Evolutionary conservation across 257 asterid genomes (phyloP), one percentile per base, ranked within the genome.

Genomic region (Solanum chiquidenum): DNA sequence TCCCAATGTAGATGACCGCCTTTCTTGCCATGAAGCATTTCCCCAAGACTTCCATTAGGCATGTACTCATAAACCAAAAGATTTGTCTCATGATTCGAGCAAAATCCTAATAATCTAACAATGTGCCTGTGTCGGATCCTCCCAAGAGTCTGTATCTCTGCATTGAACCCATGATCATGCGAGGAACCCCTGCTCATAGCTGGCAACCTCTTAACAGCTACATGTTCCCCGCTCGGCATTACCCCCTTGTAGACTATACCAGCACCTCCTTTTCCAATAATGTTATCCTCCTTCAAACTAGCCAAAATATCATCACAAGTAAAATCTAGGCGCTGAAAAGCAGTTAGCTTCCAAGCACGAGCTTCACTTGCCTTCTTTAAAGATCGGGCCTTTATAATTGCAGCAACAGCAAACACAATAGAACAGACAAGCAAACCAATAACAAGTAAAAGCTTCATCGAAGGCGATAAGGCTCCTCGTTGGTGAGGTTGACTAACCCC

Each of bases 11-110:
- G 91, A 91, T 97, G 98, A 12, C 98, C 99, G 2, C 99, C 99
- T 90, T 95, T 96, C 94, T 95, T 96, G 73, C 99, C 98, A 46
- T 96, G 99, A 82, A 96, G 92, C 95, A 93, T 90, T 88, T 97
- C 99, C 62, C 99, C 99, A 90, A 97, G 91, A 89, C 98, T 95
- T 62, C 99, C 99, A 87, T 96, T 96, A 52, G 99, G 98, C 99
- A 96, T 96, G 91, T 94, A 96, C 90, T 96, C 98, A 6, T 95
- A 97, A 27, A 97, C 97, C 92, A 97, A 86, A 31, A 97, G 95
- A 88, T 97, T 97, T 2, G 98, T 94, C 88, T 97, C 99, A 5
- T 95, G 95, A 84, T 97, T 97, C 4, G 99, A 97, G 86, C 99
- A 97, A 84, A 97, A 97, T 0, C 99, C 99, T 55, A 97, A 69